Percentiles rank a stretch among this genome's conserved stretches.
Conservation (phyloP, 495 filamentous ascomycete genomes). For the Podospora pseudopauciseta region DNA sequence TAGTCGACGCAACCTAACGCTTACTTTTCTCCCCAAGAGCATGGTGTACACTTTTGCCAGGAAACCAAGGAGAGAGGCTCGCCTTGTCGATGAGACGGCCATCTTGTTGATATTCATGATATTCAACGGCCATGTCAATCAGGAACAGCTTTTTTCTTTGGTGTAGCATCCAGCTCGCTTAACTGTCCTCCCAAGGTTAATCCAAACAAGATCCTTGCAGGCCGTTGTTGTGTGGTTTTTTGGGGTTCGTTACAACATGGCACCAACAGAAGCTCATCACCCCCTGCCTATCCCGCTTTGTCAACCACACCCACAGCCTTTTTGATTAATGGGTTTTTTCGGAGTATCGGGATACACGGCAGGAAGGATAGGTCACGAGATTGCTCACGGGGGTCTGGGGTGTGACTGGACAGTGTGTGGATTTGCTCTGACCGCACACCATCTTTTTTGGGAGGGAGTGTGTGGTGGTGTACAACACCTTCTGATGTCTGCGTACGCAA, state of each 20-base stretch:
- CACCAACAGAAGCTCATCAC: background rate
- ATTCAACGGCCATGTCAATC: background rate
- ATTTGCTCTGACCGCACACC: background rate
- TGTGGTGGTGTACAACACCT: too few relatives aligned
- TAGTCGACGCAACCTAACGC: background rate
- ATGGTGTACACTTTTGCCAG: background rate
- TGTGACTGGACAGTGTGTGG: background rate
- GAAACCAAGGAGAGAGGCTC: background rate
- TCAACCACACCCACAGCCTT: background rate
- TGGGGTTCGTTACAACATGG: background rate
- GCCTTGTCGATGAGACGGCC: background rate
- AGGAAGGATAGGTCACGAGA: slow-evolving; percentile 15
- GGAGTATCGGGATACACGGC: slow-evolving; percentile 15
- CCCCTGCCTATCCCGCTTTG: background rate
- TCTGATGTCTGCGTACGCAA: background rate
- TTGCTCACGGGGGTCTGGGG: slow-evolving; percentile 7
- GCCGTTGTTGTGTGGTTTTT: background rate
- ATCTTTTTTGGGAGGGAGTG: background rate
- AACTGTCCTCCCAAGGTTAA: background rate
- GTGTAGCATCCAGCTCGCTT: background rate
- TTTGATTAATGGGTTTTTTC: background rate
- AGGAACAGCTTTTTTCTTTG: background rate
- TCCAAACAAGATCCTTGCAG: background rate
- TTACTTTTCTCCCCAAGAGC: background rate
- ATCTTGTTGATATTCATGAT: background rate